Conservation (phyloP, 2,329 filamentous ascomycete genomes). For the Apiospora rasikravindrae region DNA sequence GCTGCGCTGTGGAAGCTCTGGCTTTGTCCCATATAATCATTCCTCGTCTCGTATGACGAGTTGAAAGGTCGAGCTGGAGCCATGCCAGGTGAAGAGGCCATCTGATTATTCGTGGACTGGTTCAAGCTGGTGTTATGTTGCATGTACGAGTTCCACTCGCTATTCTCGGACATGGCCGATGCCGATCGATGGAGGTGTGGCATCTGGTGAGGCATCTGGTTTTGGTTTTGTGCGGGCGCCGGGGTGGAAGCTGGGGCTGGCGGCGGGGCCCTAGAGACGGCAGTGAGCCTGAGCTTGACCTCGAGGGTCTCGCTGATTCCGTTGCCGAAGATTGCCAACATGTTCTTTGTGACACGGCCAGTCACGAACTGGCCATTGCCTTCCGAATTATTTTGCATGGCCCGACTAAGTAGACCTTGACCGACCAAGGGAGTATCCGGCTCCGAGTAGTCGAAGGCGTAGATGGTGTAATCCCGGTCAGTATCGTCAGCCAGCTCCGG, state of each 20-base stretch:
- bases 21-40: constrained; percentile 24
- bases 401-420: constrained; percentile 84
- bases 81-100: constrained; percentile 40
- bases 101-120: neutral
- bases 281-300: constrained; percentile 86
- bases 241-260: constrained; percentile 30
- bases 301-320: constrained; percentile 88
- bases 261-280: constrained; percentile 64
- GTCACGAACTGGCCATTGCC: constrained; percentile 71
- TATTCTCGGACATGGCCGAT: constrained; percentile 63
- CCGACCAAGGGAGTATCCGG: constrained; percentile 91
- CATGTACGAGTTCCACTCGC: constrained; percentile 70
- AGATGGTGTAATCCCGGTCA: constrained; percentile 90
- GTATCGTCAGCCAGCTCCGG: constrained; percentile 80
- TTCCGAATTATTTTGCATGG: constrained; percentile 33
- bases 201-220: constrained; percentile 25
- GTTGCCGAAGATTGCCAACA: constrained; percentile 82
- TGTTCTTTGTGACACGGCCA: constrained; percentile 86
- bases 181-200: constrained; percentile 33
- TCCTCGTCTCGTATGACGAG: constrained; percentile 32
- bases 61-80: constrained; percentile 34
- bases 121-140: neutral
- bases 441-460: constrained; percentile 96
- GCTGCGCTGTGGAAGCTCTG: constrained; percentile 28
- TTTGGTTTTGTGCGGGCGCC: constrained; percentile 24